These are phyloP conservation scores for Aspergillus glaucus DNA, from an alignment of 2,329 filamentous ascomycete species.

Conservation along the genomic window DNA sequence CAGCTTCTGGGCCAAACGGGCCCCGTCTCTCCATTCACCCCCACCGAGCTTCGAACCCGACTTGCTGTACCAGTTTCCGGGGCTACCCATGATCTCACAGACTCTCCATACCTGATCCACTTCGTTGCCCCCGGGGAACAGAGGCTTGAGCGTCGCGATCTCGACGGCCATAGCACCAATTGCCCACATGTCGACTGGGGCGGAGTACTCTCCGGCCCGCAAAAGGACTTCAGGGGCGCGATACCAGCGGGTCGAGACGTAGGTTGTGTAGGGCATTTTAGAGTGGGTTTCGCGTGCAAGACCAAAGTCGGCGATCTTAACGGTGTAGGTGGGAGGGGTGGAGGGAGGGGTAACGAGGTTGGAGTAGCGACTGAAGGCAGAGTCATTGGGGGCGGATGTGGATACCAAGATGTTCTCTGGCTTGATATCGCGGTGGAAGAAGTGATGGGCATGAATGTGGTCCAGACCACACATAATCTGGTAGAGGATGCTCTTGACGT, in stretches of 20 bases:
- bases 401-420: constrained; percentile 98
- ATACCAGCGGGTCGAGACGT: constrained; percentile 96
- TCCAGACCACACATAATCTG: constrained; percentile 95
- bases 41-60: constrained; percentile 78
- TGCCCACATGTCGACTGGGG: constrained; percentile 97
- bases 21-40: constrained; percentile 95
- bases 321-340: constrained; percentile 86
- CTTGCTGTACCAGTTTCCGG: constrained; percentile 97
- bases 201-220: constrained; percentile 91
- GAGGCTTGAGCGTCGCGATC: constrained; percentile 88
- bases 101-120: constrained; percentile 98
- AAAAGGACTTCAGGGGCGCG: constrained; percentile 87
- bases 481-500: constrained; percentile 95
- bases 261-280: constrained; percentile 93
- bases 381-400: constrained; percentile 78
- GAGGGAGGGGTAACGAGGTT: constrained; percentile 89
- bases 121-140: constrained; percentile 96
- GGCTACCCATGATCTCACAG: constrained; percentile 98
- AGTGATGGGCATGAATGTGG: constrained; percentile 93
- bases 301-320: constrained; percentile 98
- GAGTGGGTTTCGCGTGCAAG: constrained; percentile 96
- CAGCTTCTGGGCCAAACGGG: constrained; percentile 84
- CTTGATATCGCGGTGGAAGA: constrained; percentile 99
- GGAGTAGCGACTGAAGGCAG: constrained; percentile 88
- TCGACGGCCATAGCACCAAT: constrained; percentile 98